A percentile compares a stretch with the other conserved stretches of the same genome.
phyloP scores from a whole-genome alignment of 1,139 yeast genomes.

The Taphrina flavorubra region DNA sequence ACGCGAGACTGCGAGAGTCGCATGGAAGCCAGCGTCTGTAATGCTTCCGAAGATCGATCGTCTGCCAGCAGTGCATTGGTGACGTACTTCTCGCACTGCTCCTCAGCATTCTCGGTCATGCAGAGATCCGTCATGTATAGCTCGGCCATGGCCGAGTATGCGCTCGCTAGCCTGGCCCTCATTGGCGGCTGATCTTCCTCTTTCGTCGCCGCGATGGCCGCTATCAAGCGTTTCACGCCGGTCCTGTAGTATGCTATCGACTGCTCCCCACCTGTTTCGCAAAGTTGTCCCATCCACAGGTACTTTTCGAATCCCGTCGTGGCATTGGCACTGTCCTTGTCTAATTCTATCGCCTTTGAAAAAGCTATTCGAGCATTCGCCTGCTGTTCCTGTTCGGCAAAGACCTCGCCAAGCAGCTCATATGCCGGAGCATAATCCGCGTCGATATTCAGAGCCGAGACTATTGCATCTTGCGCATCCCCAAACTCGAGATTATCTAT shows the following conservation, averaged over 20 bases:
- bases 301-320: constrained; percentile 69
- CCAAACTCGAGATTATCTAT: constrained; percentile 29
- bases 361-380: constrained; percentile 37
- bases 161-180: constrained; percentile 67
- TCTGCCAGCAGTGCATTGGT: constrained; percentile 69
- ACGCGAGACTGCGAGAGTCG: constrained; percentile 83
- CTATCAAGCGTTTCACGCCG: constrained; percentile 63
- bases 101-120: constrained; percentile 89
- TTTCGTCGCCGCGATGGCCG: constrained; percentile 51
- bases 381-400: constrained; percentile 37
- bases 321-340: constrained; percentile 54
- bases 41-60: constrained; percentile 71
- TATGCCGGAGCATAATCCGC: constrained; percentile 35
- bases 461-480: constrained; percentile 29
- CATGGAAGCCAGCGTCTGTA: constrained; percentile 82
- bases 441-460: constrained; percentile 23
- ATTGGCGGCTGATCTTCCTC: constrained; percentile 52
- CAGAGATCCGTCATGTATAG: constrained; percentile 99
- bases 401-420: constrained; percentile 40
- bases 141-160: constrained; percentile 83
- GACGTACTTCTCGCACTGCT: constrained; percentile 74
- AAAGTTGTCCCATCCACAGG: constrained; percentile 84
- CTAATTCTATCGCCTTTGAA: constrained; percentile 54
- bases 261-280: constrained; percentile 69
- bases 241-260: constrained; percentile 70